Base-by-base conservation (phyloP, 2,329 filamentous ascomycete genomes). In the Aspergillus chevalieri region DNA sequence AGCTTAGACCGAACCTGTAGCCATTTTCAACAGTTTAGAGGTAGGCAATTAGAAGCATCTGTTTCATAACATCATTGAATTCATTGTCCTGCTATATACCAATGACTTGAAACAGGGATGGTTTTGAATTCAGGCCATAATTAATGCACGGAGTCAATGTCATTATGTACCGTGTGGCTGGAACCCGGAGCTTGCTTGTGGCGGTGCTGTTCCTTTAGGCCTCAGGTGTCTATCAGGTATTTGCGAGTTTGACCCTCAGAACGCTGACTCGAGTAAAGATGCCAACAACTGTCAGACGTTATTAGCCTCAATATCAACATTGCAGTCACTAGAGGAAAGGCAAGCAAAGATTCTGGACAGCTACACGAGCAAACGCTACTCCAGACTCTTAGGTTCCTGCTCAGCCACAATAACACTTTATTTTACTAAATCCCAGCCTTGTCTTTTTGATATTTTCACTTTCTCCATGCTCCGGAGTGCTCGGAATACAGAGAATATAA, bases 1-100 rank as follows among this genome's bases (percentile, higher is more conserved):
- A 26, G 24, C 36, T 26, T n/a, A 17, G 21, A 50, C 48, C 57
- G 36, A 47, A 61, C 58, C 58, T 58, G 58, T 61, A 55, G 58
- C 58, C 58, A 61, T 61, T 51, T 52, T 45, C 7, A 12, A n/a
- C 15, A 2, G n/a, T 38, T 41, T 19, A 46, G 19, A 39, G 24
- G 24, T 44, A 52, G 47, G 39, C 46, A 39, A 44, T 45, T 21
- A 21, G 44, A 12, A 36, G 45, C 47, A 24, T 36, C 46, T 34
- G 26, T n/a, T 48, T 54, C 43, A 57, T 44, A 55, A 51, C 52
- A 59, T 57, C 47, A 10, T 39, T 28, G 9, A 33, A 36, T 43
- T 12, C n/a, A 38, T 38, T 19, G 8, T 4, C n/a, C 34, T 38
- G 34, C 3, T 15, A 15, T 41, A 41, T 19, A 10, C 17, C 38